Evolutionary conservation across 371 early-diverging fungal genomes (phyloP), one percentile per base, ranked within the genome.

Genomic region (Mucor irregularis): DNA sequence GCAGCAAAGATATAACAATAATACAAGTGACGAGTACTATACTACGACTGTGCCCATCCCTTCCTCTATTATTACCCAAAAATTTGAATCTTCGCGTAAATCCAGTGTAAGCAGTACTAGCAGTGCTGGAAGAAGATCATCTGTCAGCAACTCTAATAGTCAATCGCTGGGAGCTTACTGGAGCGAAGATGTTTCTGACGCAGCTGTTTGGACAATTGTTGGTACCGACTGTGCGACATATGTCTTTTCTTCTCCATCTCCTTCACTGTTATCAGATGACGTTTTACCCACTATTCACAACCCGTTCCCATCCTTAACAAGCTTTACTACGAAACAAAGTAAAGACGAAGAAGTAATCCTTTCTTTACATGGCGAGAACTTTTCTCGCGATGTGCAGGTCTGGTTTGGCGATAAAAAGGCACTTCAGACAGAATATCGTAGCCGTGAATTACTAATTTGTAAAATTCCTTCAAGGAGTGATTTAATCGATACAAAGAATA

Each of bases 171-270:
- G 81, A 19, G 72, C 82, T 8, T 73, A 78, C 44, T 91, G 92
- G 92, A 76, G 79, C 21, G 90, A 90, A 65, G 92, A 93, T 66
- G 91, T 93, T 6, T 87, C 89, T 1, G 94, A 94, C 73, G 81
- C 84, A 5, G 87, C 91, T 0, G 90, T 93, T 0, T 93, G 94
- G 94, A 93, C 94, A 3, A 86, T 93, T 58, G 93, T 93, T 7
- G 90, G 92, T 26, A 90, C 92, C 48, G 74, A 91, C 61, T 90
- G 87, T 59, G 87, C 88, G 3, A 87, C 82, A 35, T 90, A 88
- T 56, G 83, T 83, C 42, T 90, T 90, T 49, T 80, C 76, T 70
- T 75, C 81, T 28, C 14, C 51, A 24, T 10, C 42, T 11, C 21
- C 10, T 3, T 42, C 42, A 5, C n/a, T n/a, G n/a, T n/a, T n/a